Base-by-base conservation (phyloP, 2,329 filamentous ascomycete genomes). In the Chaetomium strumarium region DNA sequence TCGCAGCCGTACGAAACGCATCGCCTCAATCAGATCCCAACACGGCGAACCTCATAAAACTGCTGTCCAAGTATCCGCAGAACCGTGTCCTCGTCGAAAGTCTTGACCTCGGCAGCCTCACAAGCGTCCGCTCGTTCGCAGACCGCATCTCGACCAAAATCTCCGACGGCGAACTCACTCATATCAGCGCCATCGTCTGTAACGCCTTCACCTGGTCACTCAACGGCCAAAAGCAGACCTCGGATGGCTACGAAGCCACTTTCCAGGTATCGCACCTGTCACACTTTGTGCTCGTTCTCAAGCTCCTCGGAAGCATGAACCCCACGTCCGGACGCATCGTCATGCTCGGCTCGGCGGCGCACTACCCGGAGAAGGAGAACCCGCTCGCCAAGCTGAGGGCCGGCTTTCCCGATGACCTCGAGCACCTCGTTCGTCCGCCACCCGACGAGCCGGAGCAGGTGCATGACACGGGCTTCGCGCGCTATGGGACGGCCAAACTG, bases 221-320 rank as follows among this genome's bases (percentile, higher is more conserved):
- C 20, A 17, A 14, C 12, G 43, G 45, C 34, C 34, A 39, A 8
- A 39, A 39, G 20, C 1, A 3, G 14, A 47, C 45, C 9, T 2
- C 20, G 2, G 45, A 47, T 12, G 24, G n/a, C 8, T 47, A 47
- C 45, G 45, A 47, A 30, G 34, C 34, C 20, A 39, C 34, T 24
- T 47, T 47, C 20, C 45, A 47, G 7, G 45, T 47, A 8, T 47
- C 19, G 14, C 45, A 47, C 20, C 34, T 47, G 17, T 31, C 45
- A 1, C 45, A 47, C 34, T 36, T 39, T 20, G n/a, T 47, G 4
- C 45, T 47, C 8, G 45, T 47, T 3, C 24, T 47, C 9, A 29
- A 30, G 10, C 45, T 47, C 2, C 36, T 47, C 1, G 34, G 45
- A 2, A 39, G 45, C 24, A 38, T 47, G 45, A 24, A 47, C 19